A percentile compares a stretch with the other conserved stretches of the same genome.
These are phyloP conservation scores for Boletus bicolor DNA, from an alignment of 768 basidiomycete genomes.

Conservation along the genomic window DNA sequence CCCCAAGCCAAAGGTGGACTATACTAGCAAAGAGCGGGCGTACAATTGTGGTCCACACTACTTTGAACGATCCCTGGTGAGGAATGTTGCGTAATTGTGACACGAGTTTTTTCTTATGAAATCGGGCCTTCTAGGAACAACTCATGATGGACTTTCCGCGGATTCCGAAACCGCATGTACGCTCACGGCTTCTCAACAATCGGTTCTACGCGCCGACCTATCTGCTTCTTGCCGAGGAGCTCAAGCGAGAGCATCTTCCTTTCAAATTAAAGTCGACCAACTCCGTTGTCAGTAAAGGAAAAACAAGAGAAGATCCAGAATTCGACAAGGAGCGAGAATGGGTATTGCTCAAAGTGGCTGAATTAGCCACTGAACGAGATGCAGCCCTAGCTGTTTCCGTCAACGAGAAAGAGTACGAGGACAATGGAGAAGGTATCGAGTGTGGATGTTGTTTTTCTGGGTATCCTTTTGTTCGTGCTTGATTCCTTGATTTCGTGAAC, in stretches of 20 bases:
- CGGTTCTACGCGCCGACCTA: conserved; percentile 67
- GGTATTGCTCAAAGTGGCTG: conserved; percentile 38
- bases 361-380: conserved; percentile 26
- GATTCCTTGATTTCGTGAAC: not conserved
- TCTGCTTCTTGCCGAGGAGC: conserved; percentile 44
- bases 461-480: conserved; percentile 61
- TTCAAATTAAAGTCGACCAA: conserved; percentile 37
- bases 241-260: conserved; percentile 29
- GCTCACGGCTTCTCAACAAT: conserved; percentile 36
- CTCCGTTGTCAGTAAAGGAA: conserved; percentile 40
- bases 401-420: conserved; percentile 43
- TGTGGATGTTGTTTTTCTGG: conserved; percentile 84
- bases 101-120: not conserved
- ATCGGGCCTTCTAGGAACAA: conserved; percentile 37
- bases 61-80: conserved; percentile 49
- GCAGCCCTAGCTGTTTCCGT: conserved; percentile 32
- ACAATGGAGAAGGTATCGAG: conserved; percentile 63
- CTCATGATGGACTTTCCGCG: conserved; percentile 56
- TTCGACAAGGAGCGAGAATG: conserved; percentile 46
- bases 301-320: conserved; percentile 40
- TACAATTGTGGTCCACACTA: conserved; percentile 46
- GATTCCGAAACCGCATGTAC: conserved; percentile 55
- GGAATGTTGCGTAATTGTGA: not conserved
- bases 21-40: conserved; percentile 44
- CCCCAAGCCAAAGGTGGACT: conserved; percentile 51